phyloP scores from a whole-genome alignment of 2,329 filamentous ascomycete genomes.

The Chaetomium strumarium region DNA sequence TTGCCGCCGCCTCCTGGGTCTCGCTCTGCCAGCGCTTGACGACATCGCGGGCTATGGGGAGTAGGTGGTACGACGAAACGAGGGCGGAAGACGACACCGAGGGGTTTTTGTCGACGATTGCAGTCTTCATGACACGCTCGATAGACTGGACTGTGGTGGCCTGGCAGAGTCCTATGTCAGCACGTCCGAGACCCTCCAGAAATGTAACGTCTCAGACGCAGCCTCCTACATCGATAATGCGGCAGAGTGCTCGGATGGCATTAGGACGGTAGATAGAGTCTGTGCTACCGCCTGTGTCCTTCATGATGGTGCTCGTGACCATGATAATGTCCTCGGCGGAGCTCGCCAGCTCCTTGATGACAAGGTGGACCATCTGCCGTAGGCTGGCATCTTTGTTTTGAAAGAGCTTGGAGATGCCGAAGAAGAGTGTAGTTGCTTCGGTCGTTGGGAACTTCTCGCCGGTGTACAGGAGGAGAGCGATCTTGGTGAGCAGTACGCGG shows the following conservation, averaged over 20 bases:
- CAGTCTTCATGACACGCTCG: conserved; percentile 97
- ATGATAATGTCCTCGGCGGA: conserved; percentile 99
- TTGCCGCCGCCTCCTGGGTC: conserved; percentile 91
- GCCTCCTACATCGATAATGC: conserved; percentile 82
- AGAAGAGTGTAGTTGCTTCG: conserved; percentile 97
- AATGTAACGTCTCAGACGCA: not conserved
- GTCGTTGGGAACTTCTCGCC: conserved; percentile 96
- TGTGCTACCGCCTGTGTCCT: conserved; percentile 92
- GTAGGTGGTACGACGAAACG: conserved; percentile 94
- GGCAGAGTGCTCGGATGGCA: conserved; percentile 89
- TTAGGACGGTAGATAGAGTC: conserved; percentile 93
- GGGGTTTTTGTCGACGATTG: conserved; percentile 97
- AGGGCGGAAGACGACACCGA: conserved; percentile 94
- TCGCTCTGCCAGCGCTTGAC: conserved; percentile 98
- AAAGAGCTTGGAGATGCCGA: conserved; percentile 98
- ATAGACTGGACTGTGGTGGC: conserved; percentile 95
- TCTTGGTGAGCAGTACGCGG: conserved; percentile 94
- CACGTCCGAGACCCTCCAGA: conserved; percentile 1
- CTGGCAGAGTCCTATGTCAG: conserved; percentile 39
- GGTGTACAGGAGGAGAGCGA: conserved; percentile 90
- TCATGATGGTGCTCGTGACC: conserved; percentile 99
- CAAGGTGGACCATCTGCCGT: conserved; percentile 96
- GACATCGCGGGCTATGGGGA: conserved; percentile 91
- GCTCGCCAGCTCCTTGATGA: conserved; percentile 94
- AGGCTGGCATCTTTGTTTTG: conserved; percentile 98